Evolutionary conservation across 176 grass and related monocot genomes (phyloP), one percentile per base, ranked within the genome.

Genomic region (Paspalum vaginatum): DNA sequence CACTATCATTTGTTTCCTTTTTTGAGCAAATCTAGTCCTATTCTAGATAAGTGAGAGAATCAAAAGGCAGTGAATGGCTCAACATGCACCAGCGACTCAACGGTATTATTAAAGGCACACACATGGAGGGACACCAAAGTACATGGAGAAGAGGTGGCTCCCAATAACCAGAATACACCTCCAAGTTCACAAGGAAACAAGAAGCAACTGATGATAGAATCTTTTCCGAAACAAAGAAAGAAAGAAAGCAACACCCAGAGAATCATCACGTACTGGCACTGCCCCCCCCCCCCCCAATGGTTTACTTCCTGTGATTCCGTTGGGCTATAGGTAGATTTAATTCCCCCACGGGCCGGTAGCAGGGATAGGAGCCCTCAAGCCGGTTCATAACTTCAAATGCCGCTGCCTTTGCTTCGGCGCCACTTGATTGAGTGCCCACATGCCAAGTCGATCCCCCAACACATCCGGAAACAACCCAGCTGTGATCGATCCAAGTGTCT

Each of bases 381-480:
- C 1, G 32, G 32, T 3, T 32, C 32, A 32, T 32, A 32, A 32
- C 32, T 85, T 89, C 76, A 57, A 54, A 62, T 64, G 64, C 63
- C 63, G 70, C 25, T 56, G 54, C 69, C 76, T 75, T 79, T 68
- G 42, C 40, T 55, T 84, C 55, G 75, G 61, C 69, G 27, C 75
- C 81, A 76, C 81, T 76, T 62, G 76, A 66, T 70, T 55, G 14
- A 83, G 57, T 46, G 78, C 70, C n/a, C 82, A 85, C 76, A 89
- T 81, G 70, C 39, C 20, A 80, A 56, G 63, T 74, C n/a, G n/a
- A n/a, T n/a, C n/a, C n/a, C 76, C 74, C 64, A 61, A 24, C 61
- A 20, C 43, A 73, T 47, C 26, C 25, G 53, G 11, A 67, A 77
- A 68, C 61, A 8, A 8, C 57, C 22, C 70, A 61, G 53, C 9